phyloP scores from a whole-genome alignment of 352 stramenopile species.

The Phytophthora cactorum region DNA sequence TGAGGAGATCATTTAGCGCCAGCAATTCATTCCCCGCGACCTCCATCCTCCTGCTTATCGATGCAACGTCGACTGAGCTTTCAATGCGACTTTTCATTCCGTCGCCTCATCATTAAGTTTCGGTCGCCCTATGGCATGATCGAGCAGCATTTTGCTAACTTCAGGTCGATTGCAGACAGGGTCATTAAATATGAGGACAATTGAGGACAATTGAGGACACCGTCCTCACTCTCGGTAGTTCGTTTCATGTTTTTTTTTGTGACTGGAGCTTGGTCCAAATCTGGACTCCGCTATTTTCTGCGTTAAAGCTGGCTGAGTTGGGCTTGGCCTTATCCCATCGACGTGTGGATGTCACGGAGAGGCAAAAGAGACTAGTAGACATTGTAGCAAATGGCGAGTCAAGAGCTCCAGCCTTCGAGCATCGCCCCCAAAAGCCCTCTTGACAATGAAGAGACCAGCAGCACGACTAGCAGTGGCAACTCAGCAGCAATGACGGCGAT shows the following conservation, averaged over 20 bases:
- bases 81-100: slow-evolving; percentile 35
- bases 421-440: background rate
- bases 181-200: slow-evolving; percentile 5
- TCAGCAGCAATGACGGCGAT: slow-evolving; percentile 42
- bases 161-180: background rate
- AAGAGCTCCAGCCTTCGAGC: slow-evolving; percentile 1
- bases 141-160: no score
- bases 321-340: slow-evolving; percentile 22
- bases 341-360: background rate
- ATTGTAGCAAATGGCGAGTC: slow-evolving; percentile 22
- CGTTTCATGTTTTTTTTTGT: slow-evolving; percentile 25
- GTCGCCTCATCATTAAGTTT: background rate
- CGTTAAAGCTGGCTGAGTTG: slow-evolving; percentile 6
- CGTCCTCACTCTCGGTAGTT: background rate
- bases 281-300: slow-evolving; percentile 32
- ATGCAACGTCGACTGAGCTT: slow-evolving; percentile 6
- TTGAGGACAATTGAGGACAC: slow-evolving; percentile 11
- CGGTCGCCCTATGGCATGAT: background rate
- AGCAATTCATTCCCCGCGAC: slow-evolving; percentile 39
- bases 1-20: slow-evolving; percentile 42
- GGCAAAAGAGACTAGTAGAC: background rate
- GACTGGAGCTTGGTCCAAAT: slow-evolving; percentile 21
- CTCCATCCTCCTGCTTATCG: slow-evolving; percentile 29
- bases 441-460: slow-evolving; percentile 30
- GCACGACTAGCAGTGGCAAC: slow-evolving; percentile 28